These are phyloP conservation scores for Thermochaetoides dissita DNA, from an alignment of 2,329 filamentous ascomycete genomes.

Conservation along the genomic window DNA sequence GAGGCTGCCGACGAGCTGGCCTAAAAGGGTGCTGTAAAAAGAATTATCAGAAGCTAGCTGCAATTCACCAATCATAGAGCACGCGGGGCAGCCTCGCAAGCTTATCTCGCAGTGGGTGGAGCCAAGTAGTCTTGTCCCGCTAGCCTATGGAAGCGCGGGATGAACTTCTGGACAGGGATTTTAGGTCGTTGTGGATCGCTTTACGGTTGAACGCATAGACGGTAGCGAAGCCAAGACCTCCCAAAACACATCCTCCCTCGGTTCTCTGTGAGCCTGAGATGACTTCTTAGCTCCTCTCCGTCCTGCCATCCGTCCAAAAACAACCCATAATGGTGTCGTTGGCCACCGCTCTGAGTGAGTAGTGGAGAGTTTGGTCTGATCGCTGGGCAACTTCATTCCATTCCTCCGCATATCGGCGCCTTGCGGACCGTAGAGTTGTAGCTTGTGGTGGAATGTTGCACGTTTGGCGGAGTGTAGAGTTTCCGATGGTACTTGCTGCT, in stretches of 20 bases:
- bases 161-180: not conserved
- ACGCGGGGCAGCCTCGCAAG: slow-evolving; percentile 24
- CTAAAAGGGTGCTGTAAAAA: slow-evolving; percentile 18
- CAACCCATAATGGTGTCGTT: too few relatives aligned
- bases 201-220: slow-evolving; percentile 3
- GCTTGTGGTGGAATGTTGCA: too few relatives aligned
- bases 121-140: not conserved
- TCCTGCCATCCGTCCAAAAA: not conserved
- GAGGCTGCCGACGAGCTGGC: too few relatives aligned
- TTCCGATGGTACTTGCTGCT: too few relatives aligned
- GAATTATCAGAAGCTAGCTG: slow-evolving; percentile 26
- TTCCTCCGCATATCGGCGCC: too few relatives aligned
- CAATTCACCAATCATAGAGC: slow-evolving; percentile 25
- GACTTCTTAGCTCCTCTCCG: not conserved
- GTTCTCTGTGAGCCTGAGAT: slow-evolving; percentile 1
- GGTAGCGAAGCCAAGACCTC: too few relatives aligned
- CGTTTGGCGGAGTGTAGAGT: too few relatives aligned
- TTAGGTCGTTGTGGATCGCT: slow-evolving; percentile 4
- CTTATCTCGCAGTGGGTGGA: slow-evolving; percentile 36
- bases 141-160: slow-evolving; percentile 4
- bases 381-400: too few relatives aligned
- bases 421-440: too few relatives aligned
- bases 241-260: not conserved
- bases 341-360: too few relatives aligned
- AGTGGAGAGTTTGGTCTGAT: too few relatives aligned